These are phyloP conservation scores for Aspergillus unguis DNA, from an alignment of 2,329 filamentous ascomycete genomes.

Conservation along the genomic window DNA sequence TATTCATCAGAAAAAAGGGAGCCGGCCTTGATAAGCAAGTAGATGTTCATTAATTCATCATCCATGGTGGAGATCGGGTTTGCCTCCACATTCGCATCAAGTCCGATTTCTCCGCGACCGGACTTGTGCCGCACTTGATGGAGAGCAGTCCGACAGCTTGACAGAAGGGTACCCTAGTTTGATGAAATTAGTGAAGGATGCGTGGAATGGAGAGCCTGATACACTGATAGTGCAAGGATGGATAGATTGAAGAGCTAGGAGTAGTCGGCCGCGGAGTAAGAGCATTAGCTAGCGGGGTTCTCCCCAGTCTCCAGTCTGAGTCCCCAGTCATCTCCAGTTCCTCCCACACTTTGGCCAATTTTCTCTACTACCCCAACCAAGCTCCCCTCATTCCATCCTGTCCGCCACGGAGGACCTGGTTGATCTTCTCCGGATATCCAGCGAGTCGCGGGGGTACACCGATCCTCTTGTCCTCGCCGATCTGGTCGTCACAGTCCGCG, in stretches of 20 bases:
- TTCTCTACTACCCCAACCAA: background rate
- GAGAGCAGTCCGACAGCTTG: background rate
- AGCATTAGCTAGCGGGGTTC: background rate
- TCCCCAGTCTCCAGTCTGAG: background rate
- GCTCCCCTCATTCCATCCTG: background rate
- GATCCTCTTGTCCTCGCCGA: conserved; percentile 5
- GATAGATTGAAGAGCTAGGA: background rate
- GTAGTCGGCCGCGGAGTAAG: background rate
- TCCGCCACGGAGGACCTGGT: background rate
- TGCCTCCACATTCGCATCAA: conserved; percentile 37
- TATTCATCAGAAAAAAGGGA: background rate
- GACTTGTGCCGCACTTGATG: conserved; percentile 26
- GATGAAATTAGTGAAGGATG: no score
- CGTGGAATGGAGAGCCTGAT: no score
- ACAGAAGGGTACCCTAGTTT: no score
- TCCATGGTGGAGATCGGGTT: conserved; percentile 14
- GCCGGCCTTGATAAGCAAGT: background rate
- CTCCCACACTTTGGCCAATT: background rate
- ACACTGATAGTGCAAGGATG: no score
- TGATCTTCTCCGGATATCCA: background rate
- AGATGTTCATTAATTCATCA: background rate
- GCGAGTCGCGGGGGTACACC: conserved; percentile 1
- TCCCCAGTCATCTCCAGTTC: background rate
- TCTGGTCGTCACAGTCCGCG: conserved; percentile 10
- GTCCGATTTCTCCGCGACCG: conserved; percentile 34